Conservation (phyloP, 495 filamentous ascomycete genomes). For the Rusavskia elegans region DNA sequence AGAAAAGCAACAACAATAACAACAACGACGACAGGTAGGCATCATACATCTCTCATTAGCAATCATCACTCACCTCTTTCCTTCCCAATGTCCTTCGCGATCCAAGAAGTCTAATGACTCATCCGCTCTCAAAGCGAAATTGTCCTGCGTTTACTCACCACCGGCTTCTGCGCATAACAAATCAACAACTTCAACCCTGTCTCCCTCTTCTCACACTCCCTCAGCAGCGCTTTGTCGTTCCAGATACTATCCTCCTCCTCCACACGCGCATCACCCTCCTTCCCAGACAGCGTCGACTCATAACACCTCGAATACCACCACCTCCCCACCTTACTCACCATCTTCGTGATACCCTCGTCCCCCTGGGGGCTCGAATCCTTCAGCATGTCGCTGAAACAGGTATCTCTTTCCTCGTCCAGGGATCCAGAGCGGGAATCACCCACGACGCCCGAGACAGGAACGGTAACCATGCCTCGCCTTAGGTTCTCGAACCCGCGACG, state of each 20-base stretch:
- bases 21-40: no score
- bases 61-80: no score
- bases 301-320: constrained; percentile 97
- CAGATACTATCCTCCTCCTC: constrained; percentile 53
- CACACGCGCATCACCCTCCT: constrained; percentile 11
- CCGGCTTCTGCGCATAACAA: constrained; percentile 76
- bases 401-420: constrained; percentile 28
- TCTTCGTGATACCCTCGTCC: constrained; percentile 75
- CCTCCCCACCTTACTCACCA: constrained; percentile 78
- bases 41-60: no score
- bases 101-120: no score
- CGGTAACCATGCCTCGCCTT: constrained; percentile 73
- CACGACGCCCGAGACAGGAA: constrained; percentile 69
- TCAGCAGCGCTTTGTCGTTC: constrained; percentile 56
- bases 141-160: constrained; percentile 38
- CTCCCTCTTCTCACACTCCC: constrained; percentile 72
- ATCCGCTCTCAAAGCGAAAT: constrained; percentile 19
- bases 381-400: constrained; percentile 54
- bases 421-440: constrained; percentile 20
- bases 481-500: constrained; percentile 69
- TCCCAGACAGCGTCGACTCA: constrained; percentile 30
- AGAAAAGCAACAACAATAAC: no score
- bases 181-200: constrained; percentile 84
- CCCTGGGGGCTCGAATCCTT: constrained; percentile 38
- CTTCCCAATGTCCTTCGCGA: no score